These are phyloP conservation scores for Teratosphaeria gauchensis DNA, from an alignment of 2,329 filamentous ascomycete species.

Conservation along the genomic window DNA sequence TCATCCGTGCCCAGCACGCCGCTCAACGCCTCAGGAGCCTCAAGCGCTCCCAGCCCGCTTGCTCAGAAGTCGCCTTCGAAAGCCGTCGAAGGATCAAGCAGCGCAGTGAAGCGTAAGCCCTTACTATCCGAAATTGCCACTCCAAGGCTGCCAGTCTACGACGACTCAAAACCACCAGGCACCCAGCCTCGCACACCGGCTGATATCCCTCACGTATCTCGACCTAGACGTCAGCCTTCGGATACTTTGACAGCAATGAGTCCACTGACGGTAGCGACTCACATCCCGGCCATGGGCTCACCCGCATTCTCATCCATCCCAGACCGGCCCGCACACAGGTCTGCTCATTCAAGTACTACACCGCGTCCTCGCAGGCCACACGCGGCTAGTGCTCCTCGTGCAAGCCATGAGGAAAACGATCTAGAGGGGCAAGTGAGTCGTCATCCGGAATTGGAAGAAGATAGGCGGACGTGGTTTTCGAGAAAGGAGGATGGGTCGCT, in stretches of 20 bases:
- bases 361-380: background rate
- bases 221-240: constrained; percentile 10
- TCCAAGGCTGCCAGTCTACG: constrained; percentile 20
- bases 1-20: background rate
- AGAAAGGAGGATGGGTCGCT: constrained; percentile 14
- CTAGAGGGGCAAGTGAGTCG: constrained; percentile 10
- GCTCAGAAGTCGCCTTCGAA: background rate
- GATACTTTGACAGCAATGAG: constrained; percentile 2
- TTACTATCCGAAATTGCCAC: constrained; percentile 1
- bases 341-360: constrained; percentile 5
- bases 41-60: background rate
- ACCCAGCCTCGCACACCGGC: constrained; percentile 27
- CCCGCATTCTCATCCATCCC: constrained; percentile 4
- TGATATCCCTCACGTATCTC: constrained; percentile 13
- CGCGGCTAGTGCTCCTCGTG: background rate
- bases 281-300: background rate
- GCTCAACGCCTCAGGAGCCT: background rate
- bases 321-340: constrained; percentile 4
- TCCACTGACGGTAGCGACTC: background rate
- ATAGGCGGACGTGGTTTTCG: constrained; percentile 13
- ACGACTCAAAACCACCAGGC: constrained; percentile 17
- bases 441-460: constrained; percentile 12
- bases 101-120: constrained; percentile 4
- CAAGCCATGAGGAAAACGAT: constrained; percentile 14
- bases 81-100: background rate